These are phyloP conservation scores for Dictyostelium discoideum DNA, from an alignment of 78 protist genomes.

Conservation along the genomic window dicty_2.7 NC_007089.4:4432501-4433000, in stretches of 20 bases:
- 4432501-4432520: conserved; percentile 92
- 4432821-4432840: background rate
- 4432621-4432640: conserved; percentile 88
- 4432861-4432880: conserved; percentile 1
- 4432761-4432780: conserved; percentile 42
- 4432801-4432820: conserved; percentile 42
- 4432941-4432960: conserved; percentile 32
- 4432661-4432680: conserved; percentile 89
- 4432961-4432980: conserved; percentile 72
- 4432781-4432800: conserved; percentile 36
- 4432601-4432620: conserved; percentile 58
- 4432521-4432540: conserved; percentile 91
- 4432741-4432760: conserved; percentile 49
- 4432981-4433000: conserved; percentile 66
- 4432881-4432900: conserved; percentile 25
- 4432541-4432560: conserved; percentile 84
- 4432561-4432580: conserved; percentile 82
- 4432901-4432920: background rate
- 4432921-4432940: conserved; percentile 11
- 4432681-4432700: conserved; percentile 83
- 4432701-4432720: conserved; percentile 65
- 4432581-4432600: conserved; percentile 79
- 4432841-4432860: background rate
- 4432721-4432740: background rate
- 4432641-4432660: conserved; percentile 60